These are phyloP conservation scores for Cryptococcus neoformans DNA, from an alignment of 1,284 basidiomycete genomes.

Conservation along the genomic window DNA sequence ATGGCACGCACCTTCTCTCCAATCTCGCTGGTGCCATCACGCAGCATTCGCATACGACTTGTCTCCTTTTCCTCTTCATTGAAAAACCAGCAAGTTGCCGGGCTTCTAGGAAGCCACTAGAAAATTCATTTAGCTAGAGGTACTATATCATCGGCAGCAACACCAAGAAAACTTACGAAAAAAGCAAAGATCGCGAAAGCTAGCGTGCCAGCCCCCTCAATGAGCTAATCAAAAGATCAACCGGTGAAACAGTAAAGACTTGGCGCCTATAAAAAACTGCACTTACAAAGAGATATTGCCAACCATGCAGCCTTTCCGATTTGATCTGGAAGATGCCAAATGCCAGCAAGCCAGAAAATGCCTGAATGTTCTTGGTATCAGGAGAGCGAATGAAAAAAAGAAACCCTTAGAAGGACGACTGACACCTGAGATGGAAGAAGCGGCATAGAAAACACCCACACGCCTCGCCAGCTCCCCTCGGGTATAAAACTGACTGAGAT, in stretches of 20 bases:
- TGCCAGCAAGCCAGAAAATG: slow-evolving; percentile 49
- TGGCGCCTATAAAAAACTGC: too few species aligned
- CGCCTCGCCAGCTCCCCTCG: slow-evolving; percentile 56
- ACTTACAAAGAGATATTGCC: slow-evolving; percentile 55
- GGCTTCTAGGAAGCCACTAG: slow-evolving; percentile 53
- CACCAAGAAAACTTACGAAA: slow-evolving; percentile 22
- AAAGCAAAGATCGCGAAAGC: slow-evolving; percentile 53
- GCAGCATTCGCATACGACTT: slow-evolving; percentile 52
- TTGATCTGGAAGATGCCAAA: slow-evolving; percentile 55
- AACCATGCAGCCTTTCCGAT: slow-evolving; percentile 50
- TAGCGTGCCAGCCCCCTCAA: slow-evolving; percentile 50
- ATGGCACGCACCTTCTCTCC: slow-evolving; percentile 48
- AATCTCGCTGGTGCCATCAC: slow-evolving; percentile 54
- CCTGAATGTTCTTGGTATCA: not conserved
- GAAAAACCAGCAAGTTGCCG: slow-evolving; percentile 52
- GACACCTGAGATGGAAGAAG: slow-evolving; percentile 51
- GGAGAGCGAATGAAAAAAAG: not conserved
- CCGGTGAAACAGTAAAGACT: not conserved
- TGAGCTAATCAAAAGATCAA: slow-evolving; percentile 28
- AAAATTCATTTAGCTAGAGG: not conserved
- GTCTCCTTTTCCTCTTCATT: slow-evolving; percentile 52
- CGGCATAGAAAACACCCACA: slow-evolving; percentile 55
- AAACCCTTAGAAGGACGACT: not conserved
- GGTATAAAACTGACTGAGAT: slow-evolving; percentile 56
- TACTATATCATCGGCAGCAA: not conserved